A percentile compares a stretch with the other conserved stretches of the same genome.
Evolutionary conservation across 306 rosid species (phyloP).

Genomic region (Quercus mongolica): DNA sequence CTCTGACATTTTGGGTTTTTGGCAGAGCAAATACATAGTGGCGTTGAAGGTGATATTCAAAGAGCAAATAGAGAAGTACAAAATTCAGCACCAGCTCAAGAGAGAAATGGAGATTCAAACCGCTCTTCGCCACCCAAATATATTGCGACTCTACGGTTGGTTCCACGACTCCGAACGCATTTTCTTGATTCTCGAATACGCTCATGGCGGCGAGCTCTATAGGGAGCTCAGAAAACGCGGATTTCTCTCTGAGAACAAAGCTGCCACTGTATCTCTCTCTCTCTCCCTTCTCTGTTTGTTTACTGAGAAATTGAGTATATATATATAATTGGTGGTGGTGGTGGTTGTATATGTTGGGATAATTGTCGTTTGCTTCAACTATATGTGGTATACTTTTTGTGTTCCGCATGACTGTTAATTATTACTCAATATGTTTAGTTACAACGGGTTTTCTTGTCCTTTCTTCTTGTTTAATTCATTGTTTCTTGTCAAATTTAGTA

Average conservation of each 20-base stretch:
- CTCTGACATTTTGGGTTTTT: background rate
- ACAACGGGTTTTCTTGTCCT: background rate
- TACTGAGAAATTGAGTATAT: too few relatives aligned
- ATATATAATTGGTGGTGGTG: too few relatives aligned
- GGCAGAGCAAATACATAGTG: slow-evolving; percentile 67
- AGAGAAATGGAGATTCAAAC: slow-evolving; percentile 84
- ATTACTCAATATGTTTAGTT: background rate
- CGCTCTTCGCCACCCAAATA: slow-evolving; percentile 58
- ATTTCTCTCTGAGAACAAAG: slow-evolving; percentile 56
- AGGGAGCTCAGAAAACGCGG: slow-evolving; percentile 47
- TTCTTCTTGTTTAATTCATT: background rate
- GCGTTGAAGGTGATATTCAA: slow-evolving; percentile 78
- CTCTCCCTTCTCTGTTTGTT: background rate
- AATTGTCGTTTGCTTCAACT: background rate
- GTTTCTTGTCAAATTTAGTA: background rate
- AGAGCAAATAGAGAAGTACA: slow-evolving; percentile 73
- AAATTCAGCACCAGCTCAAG: slow-evolving; percentile 60
- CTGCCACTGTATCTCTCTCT: slow-evolving; percentile 55
- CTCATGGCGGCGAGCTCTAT: slow-evolving; percentile 84
- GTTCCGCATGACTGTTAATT: background rate
- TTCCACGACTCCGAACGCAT: slow-evolving; percentile 71
- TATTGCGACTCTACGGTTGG: slow-evolving; percentile 80
- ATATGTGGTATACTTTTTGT: background rate
- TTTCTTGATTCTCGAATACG: slow-evolving; percentile 80
- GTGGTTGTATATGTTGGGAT: too few relatives aligned